These are phyloP conservation scores for Suhomyces ambrosiae DNA, from an alignment of 1,139 yeast genomes.

Conservation along the genomic window DNA sequence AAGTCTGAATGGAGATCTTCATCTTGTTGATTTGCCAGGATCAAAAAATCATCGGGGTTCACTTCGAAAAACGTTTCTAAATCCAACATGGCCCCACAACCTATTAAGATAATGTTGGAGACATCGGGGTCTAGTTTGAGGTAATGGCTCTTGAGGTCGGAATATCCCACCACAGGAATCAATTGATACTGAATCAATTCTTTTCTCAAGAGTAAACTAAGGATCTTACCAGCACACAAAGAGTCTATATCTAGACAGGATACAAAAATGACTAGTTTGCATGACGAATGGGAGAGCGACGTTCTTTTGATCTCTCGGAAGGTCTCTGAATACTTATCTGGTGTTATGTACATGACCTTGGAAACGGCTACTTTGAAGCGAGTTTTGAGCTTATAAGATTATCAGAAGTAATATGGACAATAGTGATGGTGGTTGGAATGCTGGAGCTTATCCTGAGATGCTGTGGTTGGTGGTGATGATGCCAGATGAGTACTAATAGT, in stretches of 20 bases:
- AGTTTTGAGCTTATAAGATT: no score
- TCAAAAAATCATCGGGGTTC: conserved; percentile 48
- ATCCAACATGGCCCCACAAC: conserved; percentile 96
- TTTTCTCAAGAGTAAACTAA: conserved; percentile 69
- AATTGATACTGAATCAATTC: conserved; percentile 86
- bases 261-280: conserved; percentile 84
- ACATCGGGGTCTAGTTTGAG: conserved; percentile 69
- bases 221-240: conserved; percentile 81
- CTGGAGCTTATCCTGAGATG: no score
- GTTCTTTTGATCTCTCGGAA: conserved; percentile 61
- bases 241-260: conserved; percentile 93
- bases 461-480: no score
- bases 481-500: no score
- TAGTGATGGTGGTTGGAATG: background rate
- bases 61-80: conserved; percentile 76
- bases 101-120: conserved; percentile 75
- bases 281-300: conserved; percentile 83
- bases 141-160: conserved; percentile 71
- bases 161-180: conserved; percentile 92
- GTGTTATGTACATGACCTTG: conserved; percentile 62
- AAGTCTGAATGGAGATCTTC: conserved; percentile 18
- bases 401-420: no score
- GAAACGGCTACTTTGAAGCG: no score
- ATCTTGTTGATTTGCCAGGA: conserved; percentile 7
- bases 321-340: conserved; percentile 59